Base-by-base conservation (phyloP, 208 protist species). In the Phytomonas sp. region DNA sequence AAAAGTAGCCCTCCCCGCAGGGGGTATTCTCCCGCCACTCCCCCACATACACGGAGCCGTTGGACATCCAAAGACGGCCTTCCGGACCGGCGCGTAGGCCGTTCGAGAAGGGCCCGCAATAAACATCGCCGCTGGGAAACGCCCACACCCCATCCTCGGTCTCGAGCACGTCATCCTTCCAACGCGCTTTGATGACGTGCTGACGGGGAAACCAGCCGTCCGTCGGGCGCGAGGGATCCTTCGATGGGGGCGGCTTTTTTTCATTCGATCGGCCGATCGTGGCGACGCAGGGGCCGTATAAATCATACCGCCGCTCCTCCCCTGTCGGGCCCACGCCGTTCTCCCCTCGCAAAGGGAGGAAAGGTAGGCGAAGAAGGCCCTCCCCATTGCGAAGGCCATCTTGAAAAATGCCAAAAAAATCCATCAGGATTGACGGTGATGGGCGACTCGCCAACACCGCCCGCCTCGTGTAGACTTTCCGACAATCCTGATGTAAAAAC, bases 321-420 rank as follows among this genome's bases (percentile, higher is more conserved):
- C 23, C 30, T 2, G 67, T 62, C 0, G 72, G 33, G 26, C 9
- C 62, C 51, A 26, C 20, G 28, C 28, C 26, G 59, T 56, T 20
- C 5, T 36, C 65, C n/a, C 3, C 15, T 23, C 33, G 46, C 4
- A 6, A 56, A 26, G 46, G 8, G 17, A 86, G 62, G 28, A 81
- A 78, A 0, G 80, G 80, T 51, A 94, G 68, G 43, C 78, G 74
- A 53, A 94, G 75, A 32, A 96, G 34, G 30, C 91, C 91, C 26
- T 80, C 31, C n/a, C 91, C 91, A 53, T 93, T 77, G 5, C 87
- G 74, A 4, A 73, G 62, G 7, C 91, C 91, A 61, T 89, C 43
- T 43, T 67, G 76, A 70, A 96, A 96, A n/a, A 93, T 65, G 28
- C 91, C 91, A 70, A 92, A 85, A 66, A 88, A 85, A 59, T 94